Evolutionary conservation across 805 yeast genomes (phyloP), one percentile per base, ranked within the genome.

Genomic region (Metahyphopichia silvanorum): DNA sequence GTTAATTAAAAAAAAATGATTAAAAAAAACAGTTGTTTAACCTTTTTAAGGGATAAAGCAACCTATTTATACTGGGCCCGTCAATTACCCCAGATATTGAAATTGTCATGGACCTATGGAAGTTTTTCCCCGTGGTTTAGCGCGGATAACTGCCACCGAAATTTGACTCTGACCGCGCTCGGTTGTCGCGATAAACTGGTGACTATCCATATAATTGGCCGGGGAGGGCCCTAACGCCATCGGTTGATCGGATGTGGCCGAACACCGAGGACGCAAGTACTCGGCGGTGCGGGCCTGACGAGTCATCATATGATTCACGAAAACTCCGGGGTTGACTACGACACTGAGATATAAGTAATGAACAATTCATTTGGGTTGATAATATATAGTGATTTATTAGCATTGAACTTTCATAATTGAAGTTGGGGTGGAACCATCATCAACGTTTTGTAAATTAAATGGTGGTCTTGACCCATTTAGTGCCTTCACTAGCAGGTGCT

Each of bases 401-500:
- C n/a, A n/a, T n/a, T n/a, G n/a, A n/a, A n/a, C n/a, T n/a, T n/a
- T n/a, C n/a, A n/a, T n/a, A n/a, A n/a, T n/a, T n/a, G n/a, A n/a
- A n/a, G n/a, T n/a, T n/a, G n/a, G n/a, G n/a, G n/a, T n/a, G n/a
- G n/a, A n/a, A n/a, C n/a, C n/a, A 11, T 21, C 13, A 10, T 21
- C 16, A 15, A 8, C 18, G 13, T 19, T 16, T 29, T 18, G 26
- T 35, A n/a, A n/a, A n/a, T n/a, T n/a, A n/a, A n/a, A n/a, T n/a
- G n/a, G n/a, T n/a, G n/a, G n/a, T n/a, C 55, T 74, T 73, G 40
- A 73, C 77, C 86, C 86, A 80, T 41, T 71, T 52, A 42, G 63
- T 58, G 40, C 81, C 77, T 48, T 73, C 71, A 26, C 65, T 60
- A 29, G 77, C 57, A 27, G 85, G 83, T 31, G 72, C 69, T 45